phyloP scores from a whole-genome alignment of 2,329 filamentous ascomycete species.

The Aspergillus chevalieri region DNA sequence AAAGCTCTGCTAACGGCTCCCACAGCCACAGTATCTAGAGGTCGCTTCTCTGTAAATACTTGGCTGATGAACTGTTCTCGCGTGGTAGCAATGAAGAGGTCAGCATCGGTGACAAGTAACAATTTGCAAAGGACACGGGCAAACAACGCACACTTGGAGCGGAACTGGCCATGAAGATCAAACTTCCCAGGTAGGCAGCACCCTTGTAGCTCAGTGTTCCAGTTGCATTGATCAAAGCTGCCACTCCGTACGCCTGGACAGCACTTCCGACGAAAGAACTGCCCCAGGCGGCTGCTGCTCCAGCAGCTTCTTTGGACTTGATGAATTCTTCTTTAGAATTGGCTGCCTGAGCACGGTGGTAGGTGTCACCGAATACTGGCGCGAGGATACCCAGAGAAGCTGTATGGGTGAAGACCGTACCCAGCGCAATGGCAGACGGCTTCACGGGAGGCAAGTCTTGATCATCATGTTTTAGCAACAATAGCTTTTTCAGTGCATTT shows the following conservation, averaged over 20 bases:
- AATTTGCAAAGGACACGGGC: background rate
- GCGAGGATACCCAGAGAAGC: slow-evolving; percentile 80
- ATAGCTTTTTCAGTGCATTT: background rate
- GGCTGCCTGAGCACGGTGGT: slow-evolving; percentile 82
- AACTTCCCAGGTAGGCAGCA: slow-evolving; percentile 80
- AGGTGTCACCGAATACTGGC: slow-evolving; percentile 89
- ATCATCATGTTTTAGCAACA: slow-evolving; percentile 5
- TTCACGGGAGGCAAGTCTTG: slow-evolving; percentile 76
- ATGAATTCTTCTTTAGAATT: slow-evolving; percentile 97
- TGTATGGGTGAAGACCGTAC: slow-evolving; percentile 91
- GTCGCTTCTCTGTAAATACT: slow-evolving; percentile 83
- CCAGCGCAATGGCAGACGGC: slow-evolving; percentile 94
- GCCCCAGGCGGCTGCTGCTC: slow-evolving; percentile 82
- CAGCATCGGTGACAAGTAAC: background rate
- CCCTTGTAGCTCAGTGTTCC: slow-evolving; percentile 96
- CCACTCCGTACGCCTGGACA: slow-evolving; percentile 83
- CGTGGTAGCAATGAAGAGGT: background rate
- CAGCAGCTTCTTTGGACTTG: slow-evolving; percentile 83
- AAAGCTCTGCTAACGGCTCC: slow-evolving; percentile 76
- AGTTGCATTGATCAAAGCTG: slow-evolving; percentile 87
- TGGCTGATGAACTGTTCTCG: slow-evolving; percentile 69
- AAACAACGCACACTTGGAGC: slow-evolving; percentile 69
- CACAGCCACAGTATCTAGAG: slow-evolving; percentile 82
- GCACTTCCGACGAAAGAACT: slow-evolving; percentile 84
- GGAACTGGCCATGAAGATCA: slow-evolving; percentile 88